Percentiles rank a stretch among this genome's conserved stretches.
These are phyloP conservation scores for Lumnitzera littorea DNA, from an alignment of 345 rosid species.

Conservation along the genomic window DNA sequence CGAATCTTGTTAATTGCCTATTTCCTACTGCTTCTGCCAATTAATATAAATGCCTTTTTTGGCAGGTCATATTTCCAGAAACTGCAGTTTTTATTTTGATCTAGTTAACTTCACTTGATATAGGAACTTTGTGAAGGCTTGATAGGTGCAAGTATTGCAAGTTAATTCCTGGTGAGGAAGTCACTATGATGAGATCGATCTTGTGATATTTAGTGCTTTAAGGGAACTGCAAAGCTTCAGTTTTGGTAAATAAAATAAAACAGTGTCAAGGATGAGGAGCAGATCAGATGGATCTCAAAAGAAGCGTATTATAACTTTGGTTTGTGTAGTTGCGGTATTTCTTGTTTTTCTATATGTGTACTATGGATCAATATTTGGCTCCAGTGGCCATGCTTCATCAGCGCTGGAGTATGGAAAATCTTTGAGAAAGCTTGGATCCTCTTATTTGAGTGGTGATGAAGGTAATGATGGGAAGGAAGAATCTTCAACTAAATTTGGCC, in stretches of 20 bases:
- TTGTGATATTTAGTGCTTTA: slow-evolving; percentile 15
- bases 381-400: slow-evolving; percentile 53
- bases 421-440: slow-evolving; percentile 70
- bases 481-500: slow-evolving; percentile 34
- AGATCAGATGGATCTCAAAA: slow-evolving; percentile 85
- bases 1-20: too few relatives aligned
- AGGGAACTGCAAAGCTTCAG: slow-evolving; percentile 10
- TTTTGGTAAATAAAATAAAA: slow-evolving; percentile 12
- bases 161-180: neutral
- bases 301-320: slow-evolving; percentile 59
- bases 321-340: slow-evolving; percentile 45
- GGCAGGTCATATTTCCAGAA: too few relatives aligned
- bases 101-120: too few relatives aligned
- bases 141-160: too few relatives aligned
- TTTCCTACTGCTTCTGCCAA: too few relatives aligned
- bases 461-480: slow-evolving; percentile 58
- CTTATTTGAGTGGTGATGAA: slow-evolving; percentile 79
- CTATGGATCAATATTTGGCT: slow-evolving; percentile 59
- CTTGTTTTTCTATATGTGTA: slow-evolving; percentile 67
- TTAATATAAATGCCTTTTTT: too few relatives aligned
- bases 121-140: too few relatives aligned
- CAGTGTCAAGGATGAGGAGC: slow-evolving; percentile 61
- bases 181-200: slow-evolving; percentile 17
- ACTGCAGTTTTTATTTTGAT: too few relatives aligned
- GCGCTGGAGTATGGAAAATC: slow-evolving; percentile 77